phyloP scores from a whole-genome alignment of 1,139 yeast species.

The Blastobotrys elegans region DNA sequence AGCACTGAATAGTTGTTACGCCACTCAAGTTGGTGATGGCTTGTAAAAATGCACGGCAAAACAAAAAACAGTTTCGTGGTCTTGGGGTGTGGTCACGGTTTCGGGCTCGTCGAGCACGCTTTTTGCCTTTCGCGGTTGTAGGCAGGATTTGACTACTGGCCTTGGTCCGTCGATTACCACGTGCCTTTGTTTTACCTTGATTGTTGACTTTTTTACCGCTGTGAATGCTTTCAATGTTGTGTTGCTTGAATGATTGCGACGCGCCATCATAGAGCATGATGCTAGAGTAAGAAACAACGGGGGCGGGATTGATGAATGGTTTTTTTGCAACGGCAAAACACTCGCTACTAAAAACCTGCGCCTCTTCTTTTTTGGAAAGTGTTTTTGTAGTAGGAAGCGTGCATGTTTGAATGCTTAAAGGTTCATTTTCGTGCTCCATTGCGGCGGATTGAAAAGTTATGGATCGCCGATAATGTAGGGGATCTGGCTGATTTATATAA shows the following conservation, averaged over 20 bases:
- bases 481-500: neutral
- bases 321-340: neutral
- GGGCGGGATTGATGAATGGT: neutral
- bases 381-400: neutral
- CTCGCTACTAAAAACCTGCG: neutral
- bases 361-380: neutral
- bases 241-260: neutral
- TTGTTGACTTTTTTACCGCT: neutral
- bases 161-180: too few species aligned
- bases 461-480: neutral
- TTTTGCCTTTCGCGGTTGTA: neutral
- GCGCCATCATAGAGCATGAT: slow-evolving; percentile 1
- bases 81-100: neutral
- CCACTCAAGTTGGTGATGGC: neutral
- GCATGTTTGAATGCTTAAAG: neutral
- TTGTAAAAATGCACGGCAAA: neutral
- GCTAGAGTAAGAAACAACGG: neutral
- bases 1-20: neutral
- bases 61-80: neutral
- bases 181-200: too few species aligned
- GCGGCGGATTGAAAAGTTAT: too few species aligned
- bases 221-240: neutral
- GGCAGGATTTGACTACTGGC: neutral
- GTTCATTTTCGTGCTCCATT: too few species aligned
- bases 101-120: neutral